Evolutionary conservation across 148 eudicot genomes (phyloP).

Genomic region (Rheum nobile): DNA sequence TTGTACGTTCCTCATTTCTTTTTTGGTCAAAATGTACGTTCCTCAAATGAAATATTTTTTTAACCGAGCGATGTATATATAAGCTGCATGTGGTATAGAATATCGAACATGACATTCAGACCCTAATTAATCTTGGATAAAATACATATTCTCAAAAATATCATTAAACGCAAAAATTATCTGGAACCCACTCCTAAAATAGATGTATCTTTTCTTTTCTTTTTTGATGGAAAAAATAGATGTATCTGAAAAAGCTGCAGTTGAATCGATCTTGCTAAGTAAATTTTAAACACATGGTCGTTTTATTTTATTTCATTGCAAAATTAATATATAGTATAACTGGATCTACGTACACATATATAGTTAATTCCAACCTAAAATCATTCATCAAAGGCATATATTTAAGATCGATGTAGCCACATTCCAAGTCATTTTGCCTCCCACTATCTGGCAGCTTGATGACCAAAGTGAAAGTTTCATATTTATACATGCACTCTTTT

Average conservation of each 20-base stretch:
- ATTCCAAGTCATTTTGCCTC: background rate
- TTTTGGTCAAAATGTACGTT: no score
- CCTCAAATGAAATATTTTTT: no score
- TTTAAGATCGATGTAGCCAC: background rate
- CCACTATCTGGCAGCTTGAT: background rate
- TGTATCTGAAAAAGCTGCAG: background rate
- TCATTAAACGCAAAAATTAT: background rate
- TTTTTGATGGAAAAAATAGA: no score
- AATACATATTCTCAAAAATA: background rate
- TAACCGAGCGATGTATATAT: no score
- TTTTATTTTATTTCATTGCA: background rate
- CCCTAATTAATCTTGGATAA: no score
- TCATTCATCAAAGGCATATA: background rate
- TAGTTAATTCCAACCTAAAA: background rate
- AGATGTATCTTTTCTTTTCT: no score
- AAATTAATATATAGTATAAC: background rate
- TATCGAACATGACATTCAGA: no score
- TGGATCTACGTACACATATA: background rate
- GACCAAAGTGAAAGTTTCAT: no score
- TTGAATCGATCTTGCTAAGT: background rate
- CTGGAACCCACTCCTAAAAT: background rate
- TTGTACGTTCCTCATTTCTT: no score
- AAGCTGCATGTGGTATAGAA: no score
- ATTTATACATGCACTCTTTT: no score
- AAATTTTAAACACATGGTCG: background rate